Base-by-base conservation (phyloP, 1,284 basidiomycete species). In the Microbotryum scabiosae region DNA sequence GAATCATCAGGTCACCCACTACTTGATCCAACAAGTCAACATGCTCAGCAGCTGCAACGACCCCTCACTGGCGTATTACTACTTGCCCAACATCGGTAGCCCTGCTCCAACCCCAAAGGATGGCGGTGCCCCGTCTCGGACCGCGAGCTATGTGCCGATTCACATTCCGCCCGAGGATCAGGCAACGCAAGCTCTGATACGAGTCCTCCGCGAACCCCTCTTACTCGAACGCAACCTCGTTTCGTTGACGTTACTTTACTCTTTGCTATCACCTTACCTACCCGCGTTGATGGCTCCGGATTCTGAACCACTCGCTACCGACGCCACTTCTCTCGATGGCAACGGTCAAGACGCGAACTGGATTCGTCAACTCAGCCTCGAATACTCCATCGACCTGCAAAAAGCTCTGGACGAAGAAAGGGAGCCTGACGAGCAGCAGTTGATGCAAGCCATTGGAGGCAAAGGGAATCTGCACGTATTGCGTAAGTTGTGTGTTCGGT, bases 191-290 rank as follows among this genome's bases (percentile, higher is more conserved):
- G 36, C 36, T 41, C 14, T 16, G 36, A 41, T 41, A 10, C 36
- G 36, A 41, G 36, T 41, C 10, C 12, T 41, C 14, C 36, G 36
- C 16, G 36, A 41, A 16, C 36, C 36, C 3, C 36, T 41, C 36
- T 16, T 41, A 10, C 36, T n/a, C 43, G 20, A 20, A 10, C 26
- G 44, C 21, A 62, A 62, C 56, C 46, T 50, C 2, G 54, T 62
- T 20, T 32, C 53, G 8, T 56, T 67, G 52, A 64, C 57, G 32
- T n/a, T 67, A 1, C 62, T 64, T 60, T 67, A 56, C 54, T 62
- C 60, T 25, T 26, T 67, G 21, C 47, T 67, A 28, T 52, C 51
- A 18, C 21, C 25, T 12, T 16, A 28, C 30, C 25, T 32, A 28
- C 25, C 51, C 26, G 10, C 30, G 9, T 8, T 14, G 20, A 49